A percentile compares a stretch with the other conserved stretches of the same genome.
Conservation (phyloP, 257 asterid species). For the Cinchona pubescens region DNA sequence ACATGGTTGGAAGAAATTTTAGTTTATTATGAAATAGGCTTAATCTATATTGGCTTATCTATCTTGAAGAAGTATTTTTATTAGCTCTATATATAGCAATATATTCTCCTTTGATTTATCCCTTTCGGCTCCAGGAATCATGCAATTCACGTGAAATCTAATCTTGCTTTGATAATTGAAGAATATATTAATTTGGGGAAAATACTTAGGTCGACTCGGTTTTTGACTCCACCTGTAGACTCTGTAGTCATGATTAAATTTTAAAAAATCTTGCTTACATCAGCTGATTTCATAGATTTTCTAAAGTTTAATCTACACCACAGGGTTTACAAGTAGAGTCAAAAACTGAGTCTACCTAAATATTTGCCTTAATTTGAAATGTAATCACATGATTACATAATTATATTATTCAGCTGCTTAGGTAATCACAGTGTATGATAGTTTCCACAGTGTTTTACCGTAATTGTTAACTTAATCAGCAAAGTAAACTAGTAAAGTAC, state of each 20-base stretch:
- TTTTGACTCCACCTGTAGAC: no score
- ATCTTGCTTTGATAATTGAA: background rate
- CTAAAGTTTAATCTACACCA: no score
- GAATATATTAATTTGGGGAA: no score
- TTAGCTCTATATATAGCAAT: no score
- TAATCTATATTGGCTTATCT: background rate
- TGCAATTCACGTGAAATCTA: background rate
- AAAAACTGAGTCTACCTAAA: no score
- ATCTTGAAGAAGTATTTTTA: no score
- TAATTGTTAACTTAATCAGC: background rate
- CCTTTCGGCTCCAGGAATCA: background rate
- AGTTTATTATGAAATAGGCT: background rate
- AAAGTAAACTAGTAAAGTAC: background rate
- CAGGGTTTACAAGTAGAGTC: no score
- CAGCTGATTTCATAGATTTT: no score
- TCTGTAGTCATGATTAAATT: no score
- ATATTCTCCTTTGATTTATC: background rate
- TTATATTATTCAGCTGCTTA: background rate
- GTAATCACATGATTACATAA: background rate
- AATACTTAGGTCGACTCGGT: no score
- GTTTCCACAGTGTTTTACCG: background rate
- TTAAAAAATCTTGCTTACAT: no score
- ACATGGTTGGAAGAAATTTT: background rate
- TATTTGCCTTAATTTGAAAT: no score
- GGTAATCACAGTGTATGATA: background rate